These are phyloP conservation scores for Craspedostauros australis DNA, from an alignment of 108 stramenopile genomes.

Conservation along the genomic window DNA sequence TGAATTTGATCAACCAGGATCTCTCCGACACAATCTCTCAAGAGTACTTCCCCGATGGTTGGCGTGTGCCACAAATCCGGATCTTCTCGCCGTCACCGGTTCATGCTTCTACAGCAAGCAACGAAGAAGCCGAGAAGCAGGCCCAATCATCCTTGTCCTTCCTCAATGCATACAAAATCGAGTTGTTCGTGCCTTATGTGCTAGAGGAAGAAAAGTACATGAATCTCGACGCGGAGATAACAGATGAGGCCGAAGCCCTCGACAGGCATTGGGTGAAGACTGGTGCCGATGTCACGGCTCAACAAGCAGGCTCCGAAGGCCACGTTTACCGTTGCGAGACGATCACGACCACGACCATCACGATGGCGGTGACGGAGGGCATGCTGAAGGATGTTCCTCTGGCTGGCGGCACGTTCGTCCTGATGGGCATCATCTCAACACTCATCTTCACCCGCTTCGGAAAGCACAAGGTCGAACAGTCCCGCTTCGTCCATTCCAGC, in stretches of 20 bases:
- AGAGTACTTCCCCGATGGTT: neutral
- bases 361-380: neutral
- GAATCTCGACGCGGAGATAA: neutral
- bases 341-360: neutral
- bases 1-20: too few species aligned
- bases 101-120: too few species aligned
- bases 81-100: too few species aligned
- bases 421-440: neutral
- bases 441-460: neutral
- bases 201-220: too few species aligned
- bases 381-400: constrained; percentile 6
- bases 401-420: neutral
- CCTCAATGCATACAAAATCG: neutral
- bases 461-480: too few species aligned
- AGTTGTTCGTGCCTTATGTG: neutral
- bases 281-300: neutral
- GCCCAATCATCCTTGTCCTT: neutral
- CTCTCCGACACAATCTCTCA: too few species aligned
- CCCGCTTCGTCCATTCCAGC: constrained; percentile 7
- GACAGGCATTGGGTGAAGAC: neutral
- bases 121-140: neutral
- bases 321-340: neutral
- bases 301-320: too few species aligned
- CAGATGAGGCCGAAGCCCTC: neutral
- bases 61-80: too few species aligned